phyloP scores from a whole-genome alignment of 345 rosid species.

The Punica granatum region DNA sequence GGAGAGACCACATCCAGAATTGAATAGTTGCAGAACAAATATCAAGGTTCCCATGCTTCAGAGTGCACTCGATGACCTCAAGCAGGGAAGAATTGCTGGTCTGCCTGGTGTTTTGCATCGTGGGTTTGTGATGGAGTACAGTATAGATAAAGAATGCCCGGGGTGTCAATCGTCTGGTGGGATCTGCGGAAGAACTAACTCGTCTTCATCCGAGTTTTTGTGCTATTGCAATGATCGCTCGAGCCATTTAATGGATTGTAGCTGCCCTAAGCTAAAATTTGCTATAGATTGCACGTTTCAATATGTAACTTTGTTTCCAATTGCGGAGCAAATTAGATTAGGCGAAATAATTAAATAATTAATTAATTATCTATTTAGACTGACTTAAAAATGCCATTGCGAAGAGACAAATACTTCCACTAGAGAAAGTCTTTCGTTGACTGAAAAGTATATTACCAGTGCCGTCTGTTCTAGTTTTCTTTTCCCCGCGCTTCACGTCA shows the following conservation, averaged over 20 bases:
- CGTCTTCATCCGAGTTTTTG: too few species aligned
- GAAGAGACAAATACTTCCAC: too few species aligned
- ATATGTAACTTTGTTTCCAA: too few species aligned
- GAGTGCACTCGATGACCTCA: background rate
- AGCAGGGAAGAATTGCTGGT: rapidly evolving
- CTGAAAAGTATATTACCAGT: too few species aligned
- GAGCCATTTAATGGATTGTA: too few species aligned
- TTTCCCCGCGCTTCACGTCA: background rate
- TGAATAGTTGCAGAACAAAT: background rate
- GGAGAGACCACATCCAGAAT: rapidly evolving
- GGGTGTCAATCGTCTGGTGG: constrained; percentile 22
- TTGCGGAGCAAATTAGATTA: too few species aligned
- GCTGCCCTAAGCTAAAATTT: too few species aligned
- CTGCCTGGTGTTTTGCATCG: background rate
- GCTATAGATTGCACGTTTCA: too few species aligned
- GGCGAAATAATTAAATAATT: too few species aligned
- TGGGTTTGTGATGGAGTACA: constrained; percentile 25
- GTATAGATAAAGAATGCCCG: background rate
- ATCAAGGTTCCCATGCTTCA: constrained; percentile 24
- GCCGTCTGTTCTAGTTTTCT: background rate
- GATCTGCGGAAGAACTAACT: constrained; percentile 36
- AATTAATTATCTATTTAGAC: too few species aligned
- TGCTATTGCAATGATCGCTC: too few species aligned
- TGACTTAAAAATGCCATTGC: too few species aligned
- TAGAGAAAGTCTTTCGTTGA: background rate